Base-by-base conservation (phyloP, 768 basidiomycete species). In the Filobasidium wieringae region DNA sequence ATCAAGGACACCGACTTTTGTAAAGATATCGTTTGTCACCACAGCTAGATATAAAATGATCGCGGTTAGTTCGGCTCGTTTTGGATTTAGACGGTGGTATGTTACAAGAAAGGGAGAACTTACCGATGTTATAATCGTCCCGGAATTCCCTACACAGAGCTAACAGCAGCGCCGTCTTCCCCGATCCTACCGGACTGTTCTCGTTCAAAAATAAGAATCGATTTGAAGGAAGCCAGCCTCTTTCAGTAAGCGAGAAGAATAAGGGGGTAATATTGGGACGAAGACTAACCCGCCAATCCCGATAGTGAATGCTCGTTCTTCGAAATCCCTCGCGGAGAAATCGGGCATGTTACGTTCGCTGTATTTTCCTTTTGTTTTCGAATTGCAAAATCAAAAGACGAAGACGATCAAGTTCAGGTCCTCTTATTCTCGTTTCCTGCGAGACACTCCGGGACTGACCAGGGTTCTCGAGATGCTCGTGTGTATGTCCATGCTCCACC, bases 11-110 rank as follows among this genome's bases (percentile, higher is more conserved):
- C 43, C 24, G 54, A 59, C 34, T n/a, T 86, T 80, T 33, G 93
- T 99, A 76, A 99, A 99, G 71, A 99, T 99, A 74, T 99, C 93
- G 75, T 99, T 99, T n/a, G 93, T 99, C 14, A 93, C 89, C 1
- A 89, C 90, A 32, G 88, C 92, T 90, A 65, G 4, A 59, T 29
- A 4, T 19, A 22, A 36, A 7, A 55, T 66, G 11, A 19, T 12
- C 6, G 24, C 17, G 22, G 15, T 55, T n/a, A 57, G 39, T 2
- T 51, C 17, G 30, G 30, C 26, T n/a, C 53, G 19, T 34, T 26
- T 7, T 45, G 17, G 43, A 59, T 41, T 47, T n/a, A n/a, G 57
- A 43, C 32, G 32, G n/a, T 24, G 30, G 5, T 22, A 45, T 17
- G 15, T 7, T 12, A 24, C 33, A n/a, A n/a, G n/a, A n/a, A n/a